Conservation (phyloP, 2,329 filamentous ascomycete species). For the Venturia pyrina region DNA sequence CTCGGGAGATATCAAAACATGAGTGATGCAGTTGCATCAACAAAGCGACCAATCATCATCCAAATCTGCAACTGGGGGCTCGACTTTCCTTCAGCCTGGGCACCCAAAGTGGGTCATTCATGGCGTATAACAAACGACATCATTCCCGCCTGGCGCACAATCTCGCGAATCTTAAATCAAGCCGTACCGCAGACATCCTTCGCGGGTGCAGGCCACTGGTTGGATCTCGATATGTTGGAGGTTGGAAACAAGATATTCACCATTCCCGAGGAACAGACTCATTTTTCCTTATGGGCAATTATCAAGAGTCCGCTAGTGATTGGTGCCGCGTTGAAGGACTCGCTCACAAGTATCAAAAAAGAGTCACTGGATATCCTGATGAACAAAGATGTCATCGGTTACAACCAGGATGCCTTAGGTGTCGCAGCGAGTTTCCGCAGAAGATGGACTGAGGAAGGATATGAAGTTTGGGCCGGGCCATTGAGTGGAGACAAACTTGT, state of each 20-base stretch:
- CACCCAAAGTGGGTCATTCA: slow-evolving; percentile 38
- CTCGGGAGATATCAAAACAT: slow-evolving; percentile 37
- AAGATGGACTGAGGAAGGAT: not conserved
- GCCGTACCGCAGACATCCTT: slow-evolving; percentile 17
- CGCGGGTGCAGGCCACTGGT: slow-evolving; percentile 31
- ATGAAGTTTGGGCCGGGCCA: slow-evolving; percentile 1
- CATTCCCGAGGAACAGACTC: slow-evolving; percentile 33
- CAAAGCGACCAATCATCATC: slow-evolving; percentile 32
- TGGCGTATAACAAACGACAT: slow-evolving; percentile 32
- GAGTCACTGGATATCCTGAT: slow-evolving; percentile 34
- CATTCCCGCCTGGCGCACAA: slow-evolving; percentile 38
- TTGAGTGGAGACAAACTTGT: not conserved
- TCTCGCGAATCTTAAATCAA: slow-evolving; percentile 25
- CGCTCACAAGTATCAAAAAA: slow-evolving; percentile 21
- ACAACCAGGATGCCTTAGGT: slow-evolving; percentile 37
- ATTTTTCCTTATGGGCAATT: slow-evolving; percentile 40
- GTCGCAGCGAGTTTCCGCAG: not conserved
- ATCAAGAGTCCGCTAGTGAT: slow-evolving; percentile 38
- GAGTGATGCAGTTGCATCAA: slow-evolving; percentile 41
- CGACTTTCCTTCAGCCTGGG: slow-evolving; percentile 36
- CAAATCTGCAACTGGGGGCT: slow-evolving; percentile 42
- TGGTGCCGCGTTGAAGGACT: slow-evolving; percentile 32
- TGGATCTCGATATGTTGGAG: slow-evolving; percentile 39
- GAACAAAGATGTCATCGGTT: slow-evolving; percentile 38
- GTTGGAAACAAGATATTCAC: slow-evolving; percentile 32